Base-by-base conservation (phyloP, 768 basidiomycete genomes). In the Serendipita indica region DNA sequence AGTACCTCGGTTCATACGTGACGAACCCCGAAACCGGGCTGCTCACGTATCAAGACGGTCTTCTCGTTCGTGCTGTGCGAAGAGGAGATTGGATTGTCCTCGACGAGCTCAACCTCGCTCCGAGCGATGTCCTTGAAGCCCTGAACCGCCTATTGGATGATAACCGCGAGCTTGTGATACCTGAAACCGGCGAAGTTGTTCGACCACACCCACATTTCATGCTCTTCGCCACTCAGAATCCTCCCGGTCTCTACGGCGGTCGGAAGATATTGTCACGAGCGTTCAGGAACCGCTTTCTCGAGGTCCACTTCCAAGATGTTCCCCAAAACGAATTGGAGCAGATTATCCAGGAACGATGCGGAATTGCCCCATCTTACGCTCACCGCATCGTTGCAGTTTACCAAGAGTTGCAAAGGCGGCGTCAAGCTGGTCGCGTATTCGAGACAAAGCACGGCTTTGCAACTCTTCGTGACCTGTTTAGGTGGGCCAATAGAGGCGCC, bases 141-240 rank as follows among this genome's bases (percentile, higher is more conserved):
- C 79, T 99, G 34, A 99, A 99, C 68, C 83, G 96, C 27, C 77
- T 99, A 5, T 77, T 99, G 30, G 96, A 99, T 68, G 96, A 99
- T 67, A 99, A 99, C 64, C 84, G 96, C 46, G 96, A 99, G 68
- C 75, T 99, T 20, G 78, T 97, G 41, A 85, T 99, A 57, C 88
- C 94, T 0, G 96, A 98, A 69, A 98, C 96, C 0, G 88, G 91
- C 61, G 96, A 99, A 70, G 82, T 98, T 22, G 79, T 99, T 33
- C 79, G 77, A 10, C 96, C 96, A 1, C 94, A 98, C 69, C 83
- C 90, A 0, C 84, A 90, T 67, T 99, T 98, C 74, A 90, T 97
- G 84, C 78, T 99, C 6, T 99, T 99, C 68, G 92, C 94, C 2
- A 97, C 96, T 0, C 96, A 98, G 69, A 98, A 99, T 69, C 96